These are phyloP conservation scores for Zea luxurians DNA, from an alignment of 176 grass and related monocot genomes.

Conservation along the genomic window DNA sequence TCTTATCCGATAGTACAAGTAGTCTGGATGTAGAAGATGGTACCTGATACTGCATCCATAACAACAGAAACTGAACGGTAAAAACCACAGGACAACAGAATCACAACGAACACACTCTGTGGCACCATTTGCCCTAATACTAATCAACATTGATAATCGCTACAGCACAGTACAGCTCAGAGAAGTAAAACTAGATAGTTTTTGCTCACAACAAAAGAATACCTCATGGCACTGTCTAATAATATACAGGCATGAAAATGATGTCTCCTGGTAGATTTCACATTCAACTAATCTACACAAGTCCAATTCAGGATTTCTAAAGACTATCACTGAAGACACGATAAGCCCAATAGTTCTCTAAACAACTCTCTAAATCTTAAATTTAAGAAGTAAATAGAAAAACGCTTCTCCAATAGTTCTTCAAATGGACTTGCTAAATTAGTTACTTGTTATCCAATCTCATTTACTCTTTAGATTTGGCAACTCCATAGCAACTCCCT, in stretches of 20 bases:
- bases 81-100: conserved; percentile 10
- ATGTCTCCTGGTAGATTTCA: neutral
- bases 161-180: neutral
- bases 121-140: neutral
- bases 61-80: conserved; percentile 11
- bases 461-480: no score
- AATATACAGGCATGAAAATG: neutral
- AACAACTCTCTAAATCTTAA: no score
- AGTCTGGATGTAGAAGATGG: conserved; percentile 95
- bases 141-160: neutral
- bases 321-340: neutral
- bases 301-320: conserved; percentile 2
- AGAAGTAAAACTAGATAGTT: neutral
- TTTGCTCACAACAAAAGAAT: neutral
- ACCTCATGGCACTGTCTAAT: neutral
- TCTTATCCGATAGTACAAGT: conserved; percentile 94
- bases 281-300: neutral
- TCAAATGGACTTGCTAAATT: no score
- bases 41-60: conserved; percentile 71
- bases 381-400: no score
- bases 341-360: no score
- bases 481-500: no score
- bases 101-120: neutral
- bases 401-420: no score
- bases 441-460: no score